These are phyloP conservation scores for Simplicillium sp. DNA, from an alignment of 2,329 filamentous ascomycete genomes.

Conservation along the genomic window DNA sequence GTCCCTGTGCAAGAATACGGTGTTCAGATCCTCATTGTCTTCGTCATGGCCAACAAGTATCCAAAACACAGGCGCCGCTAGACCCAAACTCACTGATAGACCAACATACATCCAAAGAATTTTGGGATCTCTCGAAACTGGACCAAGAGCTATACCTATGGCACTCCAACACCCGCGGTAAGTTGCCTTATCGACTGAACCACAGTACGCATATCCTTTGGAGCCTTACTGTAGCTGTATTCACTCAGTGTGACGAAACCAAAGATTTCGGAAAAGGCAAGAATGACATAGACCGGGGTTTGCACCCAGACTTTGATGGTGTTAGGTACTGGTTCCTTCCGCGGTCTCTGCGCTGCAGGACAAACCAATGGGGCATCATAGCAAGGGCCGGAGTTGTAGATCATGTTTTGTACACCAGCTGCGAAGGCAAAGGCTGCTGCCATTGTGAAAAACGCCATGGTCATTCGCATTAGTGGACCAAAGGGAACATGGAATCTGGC, in stretches of 20 bases:
- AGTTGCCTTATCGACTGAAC: background rate
- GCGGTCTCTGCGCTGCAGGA: constrained; percentile 4
- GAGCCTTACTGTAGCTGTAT: background rate
- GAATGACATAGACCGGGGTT: background rate
- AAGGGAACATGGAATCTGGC: constrained; percentile 36
- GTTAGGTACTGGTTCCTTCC: background rate
- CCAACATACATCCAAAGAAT: background rate
- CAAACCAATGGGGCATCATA: constrained; percentile 14
- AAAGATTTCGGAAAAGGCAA: background rate
- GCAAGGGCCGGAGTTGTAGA: constrained; percentile 13
- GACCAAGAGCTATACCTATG: background rate
- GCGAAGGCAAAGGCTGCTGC: constrained; percentile 37
- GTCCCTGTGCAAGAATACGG: too few relatives aligned
- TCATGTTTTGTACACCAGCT: constrained; percentile 36
- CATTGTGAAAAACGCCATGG: constrained; percentile 37
- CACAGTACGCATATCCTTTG: background rate
- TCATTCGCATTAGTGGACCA: constrained; percentile 43
- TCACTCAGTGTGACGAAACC: background rate
- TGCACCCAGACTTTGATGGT: background rate
- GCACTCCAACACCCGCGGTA: background rate
- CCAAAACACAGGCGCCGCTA: background rate
- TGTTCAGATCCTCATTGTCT: background rate
- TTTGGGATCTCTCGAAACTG: background rate
- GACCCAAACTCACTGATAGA: background rate
- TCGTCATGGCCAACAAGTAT: background rate